phyloP scores from a whole-genome alignment of 352 stramenopile genomes.

The Phytopythium sindhum region DNA sequence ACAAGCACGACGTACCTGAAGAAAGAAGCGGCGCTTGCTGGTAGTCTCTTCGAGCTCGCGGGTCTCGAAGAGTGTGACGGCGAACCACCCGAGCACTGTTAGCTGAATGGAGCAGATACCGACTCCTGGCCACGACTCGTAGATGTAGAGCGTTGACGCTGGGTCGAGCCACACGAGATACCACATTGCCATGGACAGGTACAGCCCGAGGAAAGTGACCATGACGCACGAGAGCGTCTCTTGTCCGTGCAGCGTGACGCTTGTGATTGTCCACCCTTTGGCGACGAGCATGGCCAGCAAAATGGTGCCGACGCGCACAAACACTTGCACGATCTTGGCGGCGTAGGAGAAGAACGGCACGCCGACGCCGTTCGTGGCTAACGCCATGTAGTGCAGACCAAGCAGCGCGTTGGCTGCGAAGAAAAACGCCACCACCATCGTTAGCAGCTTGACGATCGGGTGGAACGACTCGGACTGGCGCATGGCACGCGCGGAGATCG shows the following conservation, averaged over 20 bases:
- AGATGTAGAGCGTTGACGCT: constrained; percentile 78
- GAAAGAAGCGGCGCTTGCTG: constrained; percentile 62
- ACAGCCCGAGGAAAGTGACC: constrained; percentile 51
- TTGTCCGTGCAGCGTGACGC: constrained; percentile 52
- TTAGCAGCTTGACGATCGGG: constrained; percentile 72
- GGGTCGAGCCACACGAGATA: constrained; percentile 78
- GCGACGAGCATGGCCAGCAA: constrained; percentile 71
- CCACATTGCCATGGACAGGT: constrained; percentile 78
- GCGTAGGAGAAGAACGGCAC: constrained; percentile 66
- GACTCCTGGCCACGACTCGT: constrained; percentile 71
- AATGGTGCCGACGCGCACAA: constrained; percentile 68
- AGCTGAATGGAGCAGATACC: constrained; percentile 65
- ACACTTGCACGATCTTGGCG: constrained; percentile 64
- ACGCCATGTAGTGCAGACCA: constrained; percentile 57
- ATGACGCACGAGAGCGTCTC: constrained; percentile 71
- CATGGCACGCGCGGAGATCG: constrained; percentile 38
- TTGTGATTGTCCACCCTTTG: constrained; percentile 82
- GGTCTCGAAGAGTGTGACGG: constrained; percentile 63
- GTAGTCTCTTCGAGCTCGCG: constrained; percentile 51
- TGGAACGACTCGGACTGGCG: constrained; percentile 71
- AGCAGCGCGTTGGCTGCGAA: constrained; percentile 55
- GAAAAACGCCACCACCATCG: constrained; percentile 61
- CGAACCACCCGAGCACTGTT: constrained; percentile 59
- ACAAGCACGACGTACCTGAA: constrained; percentile 24
- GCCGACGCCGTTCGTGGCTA: constrained; percentile 62